A percentile compares a stretch with the other conserved stretches of the same genome.
Evolutionary conservation across 2,329 filamentous ascomycete genomes (phyloP).

Genomic region (Rasamsonia emersonii): DNA sequence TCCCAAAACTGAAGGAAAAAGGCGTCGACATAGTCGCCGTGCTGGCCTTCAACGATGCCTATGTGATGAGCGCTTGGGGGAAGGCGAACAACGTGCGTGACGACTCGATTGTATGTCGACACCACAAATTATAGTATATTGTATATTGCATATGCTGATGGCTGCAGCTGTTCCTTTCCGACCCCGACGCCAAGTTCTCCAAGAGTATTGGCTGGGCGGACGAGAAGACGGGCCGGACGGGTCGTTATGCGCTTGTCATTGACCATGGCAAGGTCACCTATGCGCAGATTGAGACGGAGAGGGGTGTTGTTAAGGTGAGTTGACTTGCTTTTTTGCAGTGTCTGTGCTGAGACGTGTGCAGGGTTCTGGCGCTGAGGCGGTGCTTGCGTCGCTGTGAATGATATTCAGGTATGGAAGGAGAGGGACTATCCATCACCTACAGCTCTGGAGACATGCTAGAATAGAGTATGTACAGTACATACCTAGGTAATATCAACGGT

Average conservation of each 20-base stretch:
- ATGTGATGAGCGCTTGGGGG: conserved; percentile 81
- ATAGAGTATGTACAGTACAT: neutral
- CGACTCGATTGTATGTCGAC: conserved; percentile 50
- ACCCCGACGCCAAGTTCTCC: conserved; percentile 64
- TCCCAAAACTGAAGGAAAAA: conserved; percentile 63
- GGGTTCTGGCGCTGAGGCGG: conserved; percentile 31
- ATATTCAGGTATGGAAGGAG: no score
- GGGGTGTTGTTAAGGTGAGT: conserved; percentile 32
- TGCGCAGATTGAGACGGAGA: conserved; percentile 60
- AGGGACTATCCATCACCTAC: no score
- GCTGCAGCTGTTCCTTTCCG: conserved; percentile 63
- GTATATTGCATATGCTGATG: conserved; percentile 7
- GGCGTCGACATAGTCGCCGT: conserved; percentile 75
- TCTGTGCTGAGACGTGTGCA: no score
- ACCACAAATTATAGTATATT: neutral
- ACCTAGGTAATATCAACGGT: no score
- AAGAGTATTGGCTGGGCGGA: conserved; percentile 68
- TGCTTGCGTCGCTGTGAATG: conserved; percentile 31
- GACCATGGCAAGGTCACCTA: conserved; percentile 79
- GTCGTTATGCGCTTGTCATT: conserved; percentile 69
- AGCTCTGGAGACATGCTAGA: neutral
- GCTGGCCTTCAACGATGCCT: conserved; percentile 76
- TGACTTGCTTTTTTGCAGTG: conserved; percentile 1
- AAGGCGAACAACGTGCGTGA: conserved; percentile 75
- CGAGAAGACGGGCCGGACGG: conserved; percentile 58